These are phyloP conservation scores for Mycena sanguinolenta DNA, from an alignment of 768 basidiomycete genomes.

Conservation along the genomic window DNA sequence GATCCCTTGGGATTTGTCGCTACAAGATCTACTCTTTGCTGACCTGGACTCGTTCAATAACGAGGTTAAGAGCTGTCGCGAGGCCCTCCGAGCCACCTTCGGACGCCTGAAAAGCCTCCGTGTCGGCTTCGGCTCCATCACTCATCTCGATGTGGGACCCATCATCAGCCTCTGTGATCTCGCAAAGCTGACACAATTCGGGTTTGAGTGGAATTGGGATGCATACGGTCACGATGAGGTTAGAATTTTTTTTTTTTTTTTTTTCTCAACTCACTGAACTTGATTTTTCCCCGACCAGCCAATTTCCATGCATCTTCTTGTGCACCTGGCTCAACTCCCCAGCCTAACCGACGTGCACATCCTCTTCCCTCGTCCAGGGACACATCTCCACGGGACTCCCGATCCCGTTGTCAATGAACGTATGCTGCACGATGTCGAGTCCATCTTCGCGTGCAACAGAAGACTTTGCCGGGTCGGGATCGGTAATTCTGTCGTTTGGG, in stretches of 20 bases:
- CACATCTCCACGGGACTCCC: background rate
- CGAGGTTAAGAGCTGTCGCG: background rate
- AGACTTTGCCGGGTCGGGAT: slow-evolving; percentile 25
- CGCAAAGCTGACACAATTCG: slow-evolving; percentile 14
- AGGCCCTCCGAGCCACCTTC: background rate
- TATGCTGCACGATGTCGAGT: slow-evolving; percentile 1
- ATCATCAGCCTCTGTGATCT: slow-evolving; percentile 19
- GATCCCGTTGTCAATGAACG: slow-evolving; percentile 5
- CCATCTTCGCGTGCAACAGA: slow-evolving; percentile 20
- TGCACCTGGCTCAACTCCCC: background rate
- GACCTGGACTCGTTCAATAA: no score
- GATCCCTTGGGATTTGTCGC: background rate
- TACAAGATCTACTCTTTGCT: background rate
- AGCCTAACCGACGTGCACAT: slow-evolving; percentile 20
- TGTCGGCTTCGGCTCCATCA: slow-evolving; percentile 19
- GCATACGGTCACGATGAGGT: slow-evolving; percentile 19
- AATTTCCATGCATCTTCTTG: background rate
- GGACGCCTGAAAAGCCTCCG: slow-evolving; percentile 16
- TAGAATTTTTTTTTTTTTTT: background rate
- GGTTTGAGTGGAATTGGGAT: slow-evolving; percentile 30
- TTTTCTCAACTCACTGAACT: no score
- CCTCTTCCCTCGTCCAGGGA: slow-evolving; percentile 22
- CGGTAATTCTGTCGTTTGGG: slow-evolving; percentile 32
- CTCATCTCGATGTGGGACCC: background rate
- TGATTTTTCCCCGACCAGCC: background rate